phyloP scores from a whole-genome alignment of 768 basidiomycete species.

The Boletus bicolor region DNA sequence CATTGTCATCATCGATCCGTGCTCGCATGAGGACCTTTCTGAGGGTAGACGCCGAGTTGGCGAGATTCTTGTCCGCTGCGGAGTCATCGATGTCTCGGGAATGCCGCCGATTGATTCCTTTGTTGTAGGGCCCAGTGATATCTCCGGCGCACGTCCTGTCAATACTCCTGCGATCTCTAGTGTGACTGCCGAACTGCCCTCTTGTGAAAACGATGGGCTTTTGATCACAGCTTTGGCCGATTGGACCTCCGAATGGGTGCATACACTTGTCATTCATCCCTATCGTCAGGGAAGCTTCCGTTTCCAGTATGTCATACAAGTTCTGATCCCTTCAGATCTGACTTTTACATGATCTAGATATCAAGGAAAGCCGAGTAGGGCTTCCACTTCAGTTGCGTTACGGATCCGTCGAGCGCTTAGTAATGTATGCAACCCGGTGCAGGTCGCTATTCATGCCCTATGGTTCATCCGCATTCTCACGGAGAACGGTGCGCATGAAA shows the following conservation, averaged over 20 bases:
- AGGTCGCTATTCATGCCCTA: constrained; percentile 29
- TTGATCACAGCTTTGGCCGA: constrained; percentile 16
- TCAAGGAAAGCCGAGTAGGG: constrained; percentile 6
- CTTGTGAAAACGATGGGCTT: constrained; percentile 1
- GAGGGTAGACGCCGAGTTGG: constrained; percentile 19
- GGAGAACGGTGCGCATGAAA: constrained; percentile 6
- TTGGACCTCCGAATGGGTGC: constrained; percentile 28
- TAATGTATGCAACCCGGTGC: constrained; percentile 25
- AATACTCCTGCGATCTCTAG: neutral
- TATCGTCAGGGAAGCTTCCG: constrained; percentile 12
- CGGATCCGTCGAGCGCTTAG: constrained; percentile 23
- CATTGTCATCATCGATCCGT: neutral
- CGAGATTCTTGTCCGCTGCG: constrained; percentile 20
- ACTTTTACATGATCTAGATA: constrained; percentile 14
- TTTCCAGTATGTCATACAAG: constrained; percentile 21
- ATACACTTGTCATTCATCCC: constrained; percentile 24
- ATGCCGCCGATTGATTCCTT: neutral
- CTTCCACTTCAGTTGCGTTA: constrained; percentile 7
- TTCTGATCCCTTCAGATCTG: neutral
- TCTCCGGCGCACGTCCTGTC: neutral
- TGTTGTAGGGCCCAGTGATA: neutral
- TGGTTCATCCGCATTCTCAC: constrained; percentile 33
- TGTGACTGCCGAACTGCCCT: neutral
- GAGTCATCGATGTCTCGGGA: constrained; percentile 13
- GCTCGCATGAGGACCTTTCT: constrained; percentile 4